Evolutionary conservation across 2,329 filamentous ascomycete species (phyloP).

Genomic region (Sarocladium brachiariae): DNA sequence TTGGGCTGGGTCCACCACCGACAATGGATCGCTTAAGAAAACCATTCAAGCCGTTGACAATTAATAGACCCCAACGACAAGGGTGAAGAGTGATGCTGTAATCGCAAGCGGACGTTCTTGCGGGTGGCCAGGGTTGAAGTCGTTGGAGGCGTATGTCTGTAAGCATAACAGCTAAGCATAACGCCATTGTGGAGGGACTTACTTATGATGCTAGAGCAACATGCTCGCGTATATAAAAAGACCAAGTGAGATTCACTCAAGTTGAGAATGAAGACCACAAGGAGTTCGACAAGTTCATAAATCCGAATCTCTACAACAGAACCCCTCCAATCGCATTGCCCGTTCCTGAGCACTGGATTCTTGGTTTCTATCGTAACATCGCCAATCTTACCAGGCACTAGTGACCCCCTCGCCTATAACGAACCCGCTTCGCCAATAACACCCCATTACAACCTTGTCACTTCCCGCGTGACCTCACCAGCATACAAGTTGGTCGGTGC

Average conservation of each 20-base stretch:
- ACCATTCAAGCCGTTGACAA: slow-evolving; percentile 51
- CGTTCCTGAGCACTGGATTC: too few relatives aligned
- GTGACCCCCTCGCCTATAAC: neutral
- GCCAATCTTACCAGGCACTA: neutral
- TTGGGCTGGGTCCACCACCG: slow-evolving; percentile 37
- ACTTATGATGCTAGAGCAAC: neutral
- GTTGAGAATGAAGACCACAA: too few relatives aligned
- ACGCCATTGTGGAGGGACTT: neutral
- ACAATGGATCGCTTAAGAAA: slow-evolving; percentile 44
- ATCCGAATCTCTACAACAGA: too few relatives aligned
- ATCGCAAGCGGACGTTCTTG: neutral
- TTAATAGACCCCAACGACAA: slow-evolving; percentile 33
- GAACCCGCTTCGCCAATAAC: neutral
- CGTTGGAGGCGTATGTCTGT: neutral
- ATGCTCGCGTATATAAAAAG: slow-evolving; percentile 6
- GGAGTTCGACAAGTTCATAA: too few relatives aligned
- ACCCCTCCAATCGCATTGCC: too few relatives aligned
- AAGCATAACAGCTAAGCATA: slow-evolving; percentile 11
- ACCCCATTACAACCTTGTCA: neutral
- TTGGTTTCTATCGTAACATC: neutral
- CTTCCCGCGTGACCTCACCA: neutral
- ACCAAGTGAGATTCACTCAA: too few relatives aligned
- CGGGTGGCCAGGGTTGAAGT: neutral
- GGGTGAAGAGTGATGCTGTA: neutral
- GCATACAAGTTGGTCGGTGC: neutral